A percentile compares a stretch with the other conserved stretches of the same genome.
phyloP scores from a whole-genome alignment of 2,329 filamentous ascomycete genomes.

The Volutella citrinella region DNA sequence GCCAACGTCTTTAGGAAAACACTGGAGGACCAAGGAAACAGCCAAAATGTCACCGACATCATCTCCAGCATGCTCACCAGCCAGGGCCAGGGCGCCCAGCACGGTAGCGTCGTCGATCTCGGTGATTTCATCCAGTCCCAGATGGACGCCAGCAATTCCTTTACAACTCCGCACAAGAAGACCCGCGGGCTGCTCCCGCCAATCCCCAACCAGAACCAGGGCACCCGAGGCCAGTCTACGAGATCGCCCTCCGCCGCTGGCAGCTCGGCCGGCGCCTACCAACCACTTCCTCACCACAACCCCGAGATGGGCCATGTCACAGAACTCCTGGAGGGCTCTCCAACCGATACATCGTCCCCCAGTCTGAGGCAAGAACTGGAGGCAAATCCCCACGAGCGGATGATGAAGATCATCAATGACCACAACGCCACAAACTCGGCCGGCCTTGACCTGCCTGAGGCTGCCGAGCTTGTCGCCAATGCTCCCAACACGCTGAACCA shows the following conservation, averaged over 20 bases:
- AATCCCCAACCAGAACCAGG: slow-evolving; percentile 42
- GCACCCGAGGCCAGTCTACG: slow-evolving; percentile 23
- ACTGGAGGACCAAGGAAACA: slow-evolving; percentile 75
- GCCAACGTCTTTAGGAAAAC: slow-evolving; percentile 96
- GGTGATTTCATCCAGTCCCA: slow-evolving; percentile 55
- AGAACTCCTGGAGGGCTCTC: slow-evolving; percentile 55
- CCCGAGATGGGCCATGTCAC: slow-evolving; percentile 56
- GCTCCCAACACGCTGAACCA: slow-evolving; percentile 52
- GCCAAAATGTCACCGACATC: slow-evolving; percentile 78
- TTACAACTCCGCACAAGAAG: slow-evolving; percentile 46
- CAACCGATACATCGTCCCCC: slow-evolving; percentile 44
- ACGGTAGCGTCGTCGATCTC: slow-evolving; percentile 59
- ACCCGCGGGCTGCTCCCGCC: slow-evolving; percentile 53
- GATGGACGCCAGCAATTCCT: slow-evolving; percentile 33
- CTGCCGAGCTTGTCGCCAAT: slow-evolving; percentile 48
- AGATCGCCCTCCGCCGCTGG: slow-evolving; percentile 17
- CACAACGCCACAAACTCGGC: slow-evolving; percentile 54
- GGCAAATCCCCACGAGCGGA: slow-evolving; percentile 56
- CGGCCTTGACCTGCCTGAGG: slow-evolving; percentile 52
- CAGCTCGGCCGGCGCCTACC: slow-evolving; percentile 17
- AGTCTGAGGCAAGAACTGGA: slow-evolving; percentile 55
- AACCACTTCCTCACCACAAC: slow-evolving; percentile 28
- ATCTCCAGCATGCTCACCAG: slow-evolving; percentile 72
- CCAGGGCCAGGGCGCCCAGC: slow-evolving; percentile 43
- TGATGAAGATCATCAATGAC: slow-evolving; percentile 65